Conservation (phyloP, 1,139 yeast genomes). For the Yamadazyma membranifaciens region DNA sequence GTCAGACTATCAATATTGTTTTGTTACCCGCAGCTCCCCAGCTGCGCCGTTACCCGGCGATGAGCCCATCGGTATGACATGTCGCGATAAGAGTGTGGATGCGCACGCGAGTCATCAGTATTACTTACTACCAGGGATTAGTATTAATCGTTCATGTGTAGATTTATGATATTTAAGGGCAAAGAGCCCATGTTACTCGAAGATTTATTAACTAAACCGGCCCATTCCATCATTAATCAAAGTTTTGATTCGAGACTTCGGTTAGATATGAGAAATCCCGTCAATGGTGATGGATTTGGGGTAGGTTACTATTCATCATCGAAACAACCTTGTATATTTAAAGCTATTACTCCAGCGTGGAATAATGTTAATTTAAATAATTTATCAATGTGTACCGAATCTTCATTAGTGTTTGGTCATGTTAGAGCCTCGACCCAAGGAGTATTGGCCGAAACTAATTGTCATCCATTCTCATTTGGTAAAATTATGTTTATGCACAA, state of each 20-base stretch:
- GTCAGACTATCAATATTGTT: no score
- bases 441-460: slow-evolving; percentile 87
- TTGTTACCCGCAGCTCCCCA: no score
- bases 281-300: slow-evolving; percentile 98
- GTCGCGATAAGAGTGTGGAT: neutral
- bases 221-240: slow-evolving; percentile 95
- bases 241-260: slow-evolving; percentile 89
- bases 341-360: slow-evolving; percentile 98
- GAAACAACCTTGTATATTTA: slow-evolving; percentile 53
- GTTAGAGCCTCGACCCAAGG: slow-evolving; percentile 97
- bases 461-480: slow-evolving; percentile 91
- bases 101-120: neutral
- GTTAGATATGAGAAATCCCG: slow-evolving; percentile 84
- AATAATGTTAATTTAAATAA: slow-evolving; percentile 87
- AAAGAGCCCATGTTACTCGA: slow-evolving; percentile 80
- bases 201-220: slow-evolving; percentile 88
- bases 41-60: no score
- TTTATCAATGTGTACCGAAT: slow-evolving; percentile 82
- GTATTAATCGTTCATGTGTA: slow-evolving; percentile 47
- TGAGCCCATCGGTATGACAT: no score
- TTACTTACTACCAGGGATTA: no score
- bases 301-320: slow-evolving; percentile 86
- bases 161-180: slow-evolving; percentile 52
- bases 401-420: slow-evolving; percentile 86
- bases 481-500: slow-evolving; percentile 95